phyloP scores from a whole-genome alignment of 768 basidiomycete genomes.

The Boletus rex-veris region DNA sequence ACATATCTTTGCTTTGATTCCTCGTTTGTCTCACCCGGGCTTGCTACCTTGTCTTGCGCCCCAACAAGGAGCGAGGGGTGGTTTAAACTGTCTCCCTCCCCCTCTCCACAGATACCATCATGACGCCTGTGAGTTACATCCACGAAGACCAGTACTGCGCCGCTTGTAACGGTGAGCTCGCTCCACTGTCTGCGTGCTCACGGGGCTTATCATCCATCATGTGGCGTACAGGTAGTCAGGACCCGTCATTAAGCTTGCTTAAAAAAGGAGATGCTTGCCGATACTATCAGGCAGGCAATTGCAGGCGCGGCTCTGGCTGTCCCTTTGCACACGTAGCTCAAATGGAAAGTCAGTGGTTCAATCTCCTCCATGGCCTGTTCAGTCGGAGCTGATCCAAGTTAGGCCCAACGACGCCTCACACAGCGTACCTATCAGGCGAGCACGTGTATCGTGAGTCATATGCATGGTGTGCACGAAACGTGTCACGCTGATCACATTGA shows the following conservation, averaged over 20 bases:
- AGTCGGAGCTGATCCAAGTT: constrained; percentile 8
- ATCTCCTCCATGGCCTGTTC: background rate
- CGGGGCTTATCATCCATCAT: constrained; percentile 1
- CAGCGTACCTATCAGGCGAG: constrained; percentile 9
- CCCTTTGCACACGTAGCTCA: constrained; percentile 23
- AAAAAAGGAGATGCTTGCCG: constrained; percentile 20
- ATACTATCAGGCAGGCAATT: constrained; percentile 25
- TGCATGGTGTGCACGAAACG: background rate
- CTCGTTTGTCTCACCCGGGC: constrained; percentile 21
- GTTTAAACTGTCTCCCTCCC: constrained; percentile 11
- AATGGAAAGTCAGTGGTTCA: constrained; percentile 15
- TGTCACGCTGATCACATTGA: constrained; percentile 1
- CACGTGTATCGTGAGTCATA: constrained; percentile 19
- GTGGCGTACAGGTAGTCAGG: constrained; percentile 11
- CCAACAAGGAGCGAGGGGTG: constrained; percentile 26
- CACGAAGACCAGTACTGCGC: constrained; percentile 13
- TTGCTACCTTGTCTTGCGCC: constrained; percentile 36
- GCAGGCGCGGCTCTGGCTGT: constrained; percentile 27
- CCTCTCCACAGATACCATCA: background rate
- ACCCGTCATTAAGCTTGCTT: background rate
- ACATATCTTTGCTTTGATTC: constrained; percentile 13
- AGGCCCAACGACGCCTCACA: constrained; percentile 11
- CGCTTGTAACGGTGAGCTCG: constrained; percentile 16
- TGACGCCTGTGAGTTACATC: constrained; percentile 7
- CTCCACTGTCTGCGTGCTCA: constrained; percentile 1